A percentile compares a stretch with the other conserved stretches of the same genome.
Conservation (phyloP, 768 basidiomycete species). For the Tremella fuciformis region DNA sequence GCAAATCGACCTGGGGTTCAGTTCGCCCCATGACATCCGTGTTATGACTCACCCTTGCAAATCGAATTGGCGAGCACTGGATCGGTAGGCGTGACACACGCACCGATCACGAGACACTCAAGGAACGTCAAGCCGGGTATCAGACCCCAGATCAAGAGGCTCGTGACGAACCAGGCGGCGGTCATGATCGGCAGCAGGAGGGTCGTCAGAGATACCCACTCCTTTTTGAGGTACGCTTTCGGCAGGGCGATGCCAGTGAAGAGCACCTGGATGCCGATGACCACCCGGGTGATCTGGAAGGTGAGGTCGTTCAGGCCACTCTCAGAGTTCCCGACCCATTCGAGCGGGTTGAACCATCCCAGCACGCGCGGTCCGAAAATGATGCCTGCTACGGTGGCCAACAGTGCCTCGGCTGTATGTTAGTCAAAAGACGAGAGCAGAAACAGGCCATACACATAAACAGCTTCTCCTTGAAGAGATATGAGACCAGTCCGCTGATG, state of each 20-base stretch:
- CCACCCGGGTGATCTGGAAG: constrained; percentile 48
- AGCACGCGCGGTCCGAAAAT: constrained; percentile 49
- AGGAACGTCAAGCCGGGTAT: constrained; percentile 52
- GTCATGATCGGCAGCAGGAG: constrained; percentile 54
- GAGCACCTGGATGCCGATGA: constrained; percentile 54
- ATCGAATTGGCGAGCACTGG: constrained; percentile 53
- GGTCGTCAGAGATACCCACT: constrained; percentile 49
- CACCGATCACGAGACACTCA: constrained; percentile 52
- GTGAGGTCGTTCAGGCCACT: constrained; percentile 31
- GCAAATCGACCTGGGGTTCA: constrained; percentile 52
- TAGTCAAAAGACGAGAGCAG: background rate
- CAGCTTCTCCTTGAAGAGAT: constrained; percentile 52
- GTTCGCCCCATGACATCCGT: background rate
- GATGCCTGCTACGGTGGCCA: constrained; percentile 43
- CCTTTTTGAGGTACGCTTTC: constrained; percentile 52
- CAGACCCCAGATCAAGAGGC: constrained; percentile 51
- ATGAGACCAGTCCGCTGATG: constrained; percentile 48
- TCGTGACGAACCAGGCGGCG: constrained; percentile 52
- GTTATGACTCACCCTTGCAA: constrained; percentile 29
- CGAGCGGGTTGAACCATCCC: constrained; percentile 49
- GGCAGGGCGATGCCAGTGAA: constrained; percentile 48
- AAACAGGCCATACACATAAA: constrained; percentile 46
- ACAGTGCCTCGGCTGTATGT: constrained; percentile 43
- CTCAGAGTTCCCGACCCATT: constrained; percentile 44
- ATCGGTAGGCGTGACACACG: constrained; percentile 55